Evolutionary conservation across 1,284 basidiomycete species (phyloP), one percentile per base, ranked within the genome.

Genomic region (Microbotryum lychnidis-dioicae): DNA sequence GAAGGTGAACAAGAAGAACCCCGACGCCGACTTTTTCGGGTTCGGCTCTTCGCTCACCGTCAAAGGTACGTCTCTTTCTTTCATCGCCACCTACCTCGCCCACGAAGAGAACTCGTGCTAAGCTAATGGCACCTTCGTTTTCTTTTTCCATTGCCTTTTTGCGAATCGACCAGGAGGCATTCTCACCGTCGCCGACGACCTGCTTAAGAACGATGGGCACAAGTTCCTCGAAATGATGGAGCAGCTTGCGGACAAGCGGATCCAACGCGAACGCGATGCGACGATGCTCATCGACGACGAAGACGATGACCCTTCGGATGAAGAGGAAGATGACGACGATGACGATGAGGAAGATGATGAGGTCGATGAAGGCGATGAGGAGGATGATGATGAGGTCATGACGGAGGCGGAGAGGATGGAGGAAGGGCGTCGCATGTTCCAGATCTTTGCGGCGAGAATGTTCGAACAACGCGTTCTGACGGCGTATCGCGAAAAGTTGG

Each of bases 221-320:
- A 97, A 97, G 79, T 97, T 98, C 80, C 79, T 98, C 72, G 93
- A 98, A 79, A 98, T 98, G 94, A 98, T 98, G 94, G 94, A 98
- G 77, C 91, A 96, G 76, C 83, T 98, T 44, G 93, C 94, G 1
- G 92, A 97, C 74, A 84, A 91, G 62, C 84, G 92, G 50, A 89
- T 93, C 82, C 86, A 89, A 68, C 83, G 94, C 5, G 93, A 97
- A 73, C 91, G 93, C 73, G 87, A 92, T 75, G 89, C 90, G 7
- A 86, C 87, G 8, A 84, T 81, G 6, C 84, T 84, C 68, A 81
- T 89, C 7, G 83, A 83, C 69, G 80, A 78, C 37, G 78, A 79
- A 27, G 80, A 80, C 60, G 80, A 79, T 20, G 77, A 79, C 27
- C 81, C 82, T 10, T 81, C 81, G 20, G 81, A 80, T 0, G 80